phyloP scores from a whole-genome alignment of 768 basidiomycete species.

The Serendipita indica region DNA sequence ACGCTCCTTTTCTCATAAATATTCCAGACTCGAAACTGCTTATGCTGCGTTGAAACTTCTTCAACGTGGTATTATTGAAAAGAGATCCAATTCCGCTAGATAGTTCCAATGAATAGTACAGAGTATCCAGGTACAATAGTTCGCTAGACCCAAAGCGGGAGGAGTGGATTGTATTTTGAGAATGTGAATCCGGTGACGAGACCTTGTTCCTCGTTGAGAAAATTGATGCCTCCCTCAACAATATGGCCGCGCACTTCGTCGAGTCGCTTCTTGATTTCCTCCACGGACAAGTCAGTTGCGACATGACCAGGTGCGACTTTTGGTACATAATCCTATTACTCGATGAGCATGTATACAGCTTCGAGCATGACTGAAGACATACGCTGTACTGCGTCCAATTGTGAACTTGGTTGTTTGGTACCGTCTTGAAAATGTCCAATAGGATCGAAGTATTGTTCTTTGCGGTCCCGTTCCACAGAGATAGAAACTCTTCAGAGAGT shows the following conservation, averaged over 20 bases:
- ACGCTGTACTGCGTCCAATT: conserved; percentile 70
- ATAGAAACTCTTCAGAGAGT: conserved; percentile 42
- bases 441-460: conserved; percentile 71
- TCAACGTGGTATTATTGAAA: background rate
- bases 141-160: background rate
- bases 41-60: background rate
- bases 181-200: conserved; percentile 28
- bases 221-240: conserved; percentile 35
- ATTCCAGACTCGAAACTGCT: background rate
- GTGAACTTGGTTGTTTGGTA: conserved; percentile 69
- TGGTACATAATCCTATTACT: conserved; percentile 43
- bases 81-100: background rate
- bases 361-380: conserved; percentile 15
- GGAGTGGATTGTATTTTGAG: background rate
- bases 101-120: background rate
- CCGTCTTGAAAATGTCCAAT: conserved; percentile 72
- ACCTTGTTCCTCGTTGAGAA: conserved; percentile 66
- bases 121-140: background rate
- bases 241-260: conserved; percentile 32
- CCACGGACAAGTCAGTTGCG: conserved; percentile 44
- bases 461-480: conserved; percentile 57
- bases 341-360: background rate
- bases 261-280: conserved; percentile 63
- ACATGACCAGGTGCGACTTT: conserved; percentile 73
- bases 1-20: background rate